A percentile compares a stretch with the other conserved stretches of the same genome.
Conservation (phyloP, 1,284 basidiomycete species). For the Sporisorium exsertum region DNA sequence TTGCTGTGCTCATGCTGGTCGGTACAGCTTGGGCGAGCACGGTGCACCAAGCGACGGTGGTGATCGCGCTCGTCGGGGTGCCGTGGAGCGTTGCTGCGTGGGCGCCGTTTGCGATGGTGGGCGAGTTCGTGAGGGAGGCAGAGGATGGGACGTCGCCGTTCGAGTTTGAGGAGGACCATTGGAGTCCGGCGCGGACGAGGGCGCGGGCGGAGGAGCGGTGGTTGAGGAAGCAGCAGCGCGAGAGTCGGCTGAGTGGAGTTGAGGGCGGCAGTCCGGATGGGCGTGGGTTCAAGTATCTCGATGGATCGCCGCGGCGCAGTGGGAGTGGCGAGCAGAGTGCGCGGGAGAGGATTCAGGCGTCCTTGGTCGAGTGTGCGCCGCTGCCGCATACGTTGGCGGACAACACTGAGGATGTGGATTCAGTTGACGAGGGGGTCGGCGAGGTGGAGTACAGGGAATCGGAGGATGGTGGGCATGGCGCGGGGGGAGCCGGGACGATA, state of each 20-base stretch:
- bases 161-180: constrained; percentile 55
- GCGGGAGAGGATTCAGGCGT: constrained; percentile 36
- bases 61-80: constrained; percentile 63
- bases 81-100: constrained; percentile 67
- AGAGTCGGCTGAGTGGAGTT: neutral
- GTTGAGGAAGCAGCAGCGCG: constrained; percentile 15
- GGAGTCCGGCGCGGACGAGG: constrained; percentile 25
- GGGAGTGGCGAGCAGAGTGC: constrained; percentile 19
- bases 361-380: constrained; percentile 40
- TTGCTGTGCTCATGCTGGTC: constrained; percentile 45
- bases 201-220: constrained; percentile 12
- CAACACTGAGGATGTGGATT: constrained; percentile 1
- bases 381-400: constrained; percentile 15
- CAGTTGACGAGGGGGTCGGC: neutral
- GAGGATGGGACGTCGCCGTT: constrained; percentile 50
- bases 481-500: constrained; percentile 82
- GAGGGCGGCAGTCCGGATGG: neutral
- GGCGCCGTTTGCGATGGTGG: constrained; percentile 67
- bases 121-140: constrained; percentile 63
- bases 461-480: neutral
- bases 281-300: constrained; percentile 30
- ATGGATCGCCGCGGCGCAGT: neutral
- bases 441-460: neutral
- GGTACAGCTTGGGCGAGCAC: constrained; percentile 53
- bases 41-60: constrained; percentile 42